These are phyloP conservation scores for Aspergillus transmontanensis DNA, from an alignment of 2,329 filamentous ascomycete genomes.

Conservation along the genomic window DNA sequence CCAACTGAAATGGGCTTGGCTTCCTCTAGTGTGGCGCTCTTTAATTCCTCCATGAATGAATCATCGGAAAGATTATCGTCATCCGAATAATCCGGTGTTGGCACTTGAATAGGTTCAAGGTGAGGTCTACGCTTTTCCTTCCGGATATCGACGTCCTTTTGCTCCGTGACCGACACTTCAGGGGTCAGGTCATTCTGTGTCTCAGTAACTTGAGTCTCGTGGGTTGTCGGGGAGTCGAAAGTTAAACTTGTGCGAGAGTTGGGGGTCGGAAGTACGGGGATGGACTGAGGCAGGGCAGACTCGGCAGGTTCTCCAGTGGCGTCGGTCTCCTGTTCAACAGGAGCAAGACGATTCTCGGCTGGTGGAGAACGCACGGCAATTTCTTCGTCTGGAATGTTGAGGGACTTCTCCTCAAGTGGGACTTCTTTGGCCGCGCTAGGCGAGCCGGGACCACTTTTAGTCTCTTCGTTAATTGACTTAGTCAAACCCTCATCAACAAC, in stretches of 20 bases:
- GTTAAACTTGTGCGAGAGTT: constrained; percentile 18
- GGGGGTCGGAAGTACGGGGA: constrained; percentile 21
- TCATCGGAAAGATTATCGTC: constrained; percentile 62
- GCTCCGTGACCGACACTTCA: constrained; percentile 24
- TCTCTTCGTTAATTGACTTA: constrained; percentile 24
- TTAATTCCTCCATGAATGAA: constrained; percentile 80
- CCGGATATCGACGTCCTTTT: constrained; percentile 24
- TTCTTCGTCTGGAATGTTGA: constrained; percentile 27
- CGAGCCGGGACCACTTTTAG: constrained; percentile 33
- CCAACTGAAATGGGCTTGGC: constrained; percentile 78
- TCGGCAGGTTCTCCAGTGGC: constrained; percentile 19
- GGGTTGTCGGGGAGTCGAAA: constrained; percentile 23
- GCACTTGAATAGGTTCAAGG: constrained; percentile 57
- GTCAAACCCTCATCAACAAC: constrained; percentile 26
- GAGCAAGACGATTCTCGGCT: constrained; percentile 17
- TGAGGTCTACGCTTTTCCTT: constrained; percentile 39
- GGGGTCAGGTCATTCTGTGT: constrained; percentile 25
- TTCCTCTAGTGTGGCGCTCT: constrained; percentile 78
- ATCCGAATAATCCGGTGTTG: constrained; percentile 42
- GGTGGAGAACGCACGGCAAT: constrained; percentile 25
- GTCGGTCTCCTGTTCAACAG: constrained; percentile 22
- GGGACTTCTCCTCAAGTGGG: constrained; percentile 30
- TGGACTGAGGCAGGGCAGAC: constrained; percentile 10
- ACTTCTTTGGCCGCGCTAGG: constrained; percentile 33
- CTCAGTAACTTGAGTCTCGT: constrained; percentile 22